Conservation (phyloP, 257 asterid genomes). For the Salvia rosmarinus region DNA sequence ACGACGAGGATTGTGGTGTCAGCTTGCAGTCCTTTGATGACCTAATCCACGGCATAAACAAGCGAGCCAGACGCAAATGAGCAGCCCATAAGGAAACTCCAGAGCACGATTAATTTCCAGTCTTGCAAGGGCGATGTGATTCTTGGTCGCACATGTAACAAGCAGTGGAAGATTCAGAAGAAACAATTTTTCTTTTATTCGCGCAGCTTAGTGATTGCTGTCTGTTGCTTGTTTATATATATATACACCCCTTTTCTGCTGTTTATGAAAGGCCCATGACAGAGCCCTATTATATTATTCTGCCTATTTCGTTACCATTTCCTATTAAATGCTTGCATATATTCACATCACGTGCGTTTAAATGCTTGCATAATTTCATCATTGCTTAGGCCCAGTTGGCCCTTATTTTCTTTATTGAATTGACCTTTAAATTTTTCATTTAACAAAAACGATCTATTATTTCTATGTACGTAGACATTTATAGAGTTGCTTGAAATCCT, state of each 20-base stretch:
- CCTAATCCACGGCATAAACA: slow-evolving; percentile 58
- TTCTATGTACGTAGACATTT: no score
- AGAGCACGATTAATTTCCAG: background rate
- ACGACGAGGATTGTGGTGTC: slow-evolving; percentile 85
- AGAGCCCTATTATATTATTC: no score
- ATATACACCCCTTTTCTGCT: background rate
- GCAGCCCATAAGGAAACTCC: background rate
- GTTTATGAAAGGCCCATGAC: background rate
- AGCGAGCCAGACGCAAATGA: slow-evolving; percentile 57
- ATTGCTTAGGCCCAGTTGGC: no score
- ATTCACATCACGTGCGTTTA: no score
- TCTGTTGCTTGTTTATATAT: background rate
- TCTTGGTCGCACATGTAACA: background rate
- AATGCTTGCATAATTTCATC: no score
- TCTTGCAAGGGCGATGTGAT: background rate
- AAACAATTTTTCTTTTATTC: background rate
- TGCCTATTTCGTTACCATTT: no score
- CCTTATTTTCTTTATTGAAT: no score
- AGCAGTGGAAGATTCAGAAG: background rate
- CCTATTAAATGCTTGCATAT: no score
- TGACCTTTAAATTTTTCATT: no score
- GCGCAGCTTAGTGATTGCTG: background rate
- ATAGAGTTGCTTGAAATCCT: no score
- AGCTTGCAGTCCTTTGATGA: slow-evolving; percentile 75
- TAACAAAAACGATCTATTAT: no score